These are phyloP conservation scores for Epichloe gansuensis DNA, from an alignment of 2,329 filamentous ascomycete species.

Conservation along the genomic window DNA sequence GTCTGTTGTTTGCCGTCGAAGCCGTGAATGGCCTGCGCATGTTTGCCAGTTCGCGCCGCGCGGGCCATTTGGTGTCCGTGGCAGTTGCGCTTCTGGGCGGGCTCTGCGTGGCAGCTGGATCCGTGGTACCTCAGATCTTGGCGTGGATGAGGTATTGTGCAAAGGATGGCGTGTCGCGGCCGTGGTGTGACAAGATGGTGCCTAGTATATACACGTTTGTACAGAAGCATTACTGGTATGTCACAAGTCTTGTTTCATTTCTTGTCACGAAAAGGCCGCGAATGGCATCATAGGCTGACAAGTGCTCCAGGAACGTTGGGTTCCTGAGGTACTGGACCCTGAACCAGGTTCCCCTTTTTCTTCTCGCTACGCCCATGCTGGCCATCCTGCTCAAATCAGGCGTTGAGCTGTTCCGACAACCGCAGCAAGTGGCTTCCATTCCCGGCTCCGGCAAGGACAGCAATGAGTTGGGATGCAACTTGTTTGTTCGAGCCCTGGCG, in stretches of 20 bases:
- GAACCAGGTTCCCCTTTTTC: constrained; percentile 75
- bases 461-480: not conserved
- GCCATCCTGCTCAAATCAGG: constrained; percentile 48
- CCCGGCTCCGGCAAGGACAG: constrained; percentile 1
- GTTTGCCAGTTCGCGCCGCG: constrained; percentile 13
- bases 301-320: constrained; percentile 59
- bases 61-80: constrained; percentile 37
- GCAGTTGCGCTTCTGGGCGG: constrained; percentile 53
- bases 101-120: constrained; percentile 51
- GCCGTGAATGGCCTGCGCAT: constrained; percentile 25
- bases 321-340: constrained; percentile 83
- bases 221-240: constrained; percentile 80
- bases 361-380: constrained; percentile 70
- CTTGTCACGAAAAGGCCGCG: not conserved
- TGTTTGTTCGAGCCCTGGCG: constrained; percentile 46
- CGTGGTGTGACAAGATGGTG: constrained; percentile 62
- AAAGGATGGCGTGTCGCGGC: constrained; percentile 26
- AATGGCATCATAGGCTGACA: not conserved
- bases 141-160: constrained; percentile 64
- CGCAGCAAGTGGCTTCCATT: constrained; percentile 3
- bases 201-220: constrained; percentile 91
- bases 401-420: constrained; percentile 21
- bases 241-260: constrained; percentile 2
- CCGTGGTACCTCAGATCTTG: constrained; percentile 56
- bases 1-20: constrained; percentile 60